A percentile compares a stretch with the other conserved stretches of the same genome.
These are phyloP conservation scores for Baorangia bicolor DNA, from an alignment of 768 basidiomycete species.

Conservation along the genomic window DNA sequence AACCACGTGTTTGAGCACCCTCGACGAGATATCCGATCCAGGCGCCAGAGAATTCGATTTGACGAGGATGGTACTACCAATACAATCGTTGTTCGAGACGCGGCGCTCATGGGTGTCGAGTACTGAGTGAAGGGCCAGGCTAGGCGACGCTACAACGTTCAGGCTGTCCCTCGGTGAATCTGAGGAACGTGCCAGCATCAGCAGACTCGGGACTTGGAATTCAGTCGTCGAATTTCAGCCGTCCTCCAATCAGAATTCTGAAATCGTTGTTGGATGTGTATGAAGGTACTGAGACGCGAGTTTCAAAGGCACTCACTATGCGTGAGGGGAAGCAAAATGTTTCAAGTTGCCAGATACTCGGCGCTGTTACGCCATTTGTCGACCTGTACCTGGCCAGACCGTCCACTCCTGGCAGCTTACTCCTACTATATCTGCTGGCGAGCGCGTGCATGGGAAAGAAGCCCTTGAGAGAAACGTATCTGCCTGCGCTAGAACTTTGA, in stretches of 20 bases:
- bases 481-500: background rate
- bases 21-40: background rate
- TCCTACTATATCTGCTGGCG: background rate
- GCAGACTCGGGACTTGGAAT: too few species aligned
- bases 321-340: background rate
- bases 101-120: background rate
- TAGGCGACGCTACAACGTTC: background rate
- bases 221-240: too few species aligned
- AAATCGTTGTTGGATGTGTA: too few species aligned
- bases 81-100: background rate
- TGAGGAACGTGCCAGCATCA: too few species aligned
- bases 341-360: conserved; percentile 14
- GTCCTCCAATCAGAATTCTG: too few species aligned
- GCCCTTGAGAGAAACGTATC: background rate
- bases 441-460: background rate
- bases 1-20: background rate
- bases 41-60: background rate
- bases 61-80: background rate
- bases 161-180: too few species aligned
- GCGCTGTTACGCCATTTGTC: background rate
- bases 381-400: background rate
- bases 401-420: background rate
- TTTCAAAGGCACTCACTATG: background rate
- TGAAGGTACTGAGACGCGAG: conserved; percentile 10
- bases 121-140: too few species aligned